These are phyloP conservation scores for Diplocarpon rosae DNA, from an alignment of 2,329 filamentous ascomycete species.

Conservation along the genomic window DNA sequence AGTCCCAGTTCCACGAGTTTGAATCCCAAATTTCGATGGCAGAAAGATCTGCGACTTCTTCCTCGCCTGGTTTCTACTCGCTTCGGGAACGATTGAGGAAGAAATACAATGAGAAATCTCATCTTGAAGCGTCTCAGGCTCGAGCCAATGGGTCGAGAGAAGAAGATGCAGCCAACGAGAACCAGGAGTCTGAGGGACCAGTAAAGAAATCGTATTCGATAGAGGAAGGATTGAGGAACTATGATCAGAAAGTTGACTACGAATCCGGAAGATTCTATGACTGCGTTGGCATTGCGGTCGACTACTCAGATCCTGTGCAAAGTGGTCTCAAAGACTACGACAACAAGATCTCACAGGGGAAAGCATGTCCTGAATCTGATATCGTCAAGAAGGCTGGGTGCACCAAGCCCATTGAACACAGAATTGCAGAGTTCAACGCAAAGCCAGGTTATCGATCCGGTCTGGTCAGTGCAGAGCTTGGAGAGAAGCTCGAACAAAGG, in stretches of 20 bases:
- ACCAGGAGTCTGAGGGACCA: too few relatives aligned
- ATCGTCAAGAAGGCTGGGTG: not conserved
- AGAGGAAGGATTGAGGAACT: constrained; percentile 30
- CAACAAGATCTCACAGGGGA: constrained; percentile 7
- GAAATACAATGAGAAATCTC: not conserved
- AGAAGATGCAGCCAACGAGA: not conserved
- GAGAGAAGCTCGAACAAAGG: not conserved
- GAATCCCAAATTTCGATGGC: constrained; percentile 13
- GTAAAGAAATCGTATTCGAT: constrained; percentile 12
- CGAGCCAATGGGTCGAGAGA: not conserved
- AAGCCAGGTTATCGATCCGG: constrained; percentile 1
- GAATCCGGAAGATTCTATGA: constrained; percentile 19
- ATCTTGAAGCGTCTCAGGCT: not conserved
- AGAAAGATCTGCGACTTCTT: not conserved
- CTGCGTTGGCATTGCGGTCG: constrained; percentile 17
- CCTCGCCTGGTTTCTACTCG: not conserved
- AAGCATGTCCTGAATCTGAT: not conserved
- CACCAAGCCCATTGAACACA: constrained; percentile 1
- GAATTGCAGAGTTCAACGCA: constrained; percentile 3
- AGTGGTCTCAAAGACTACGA: constrained; percentile 12
- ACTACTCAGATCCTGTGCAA: constrained; percentile 12
- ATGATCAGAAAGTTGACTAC: constrained; percentile 26
- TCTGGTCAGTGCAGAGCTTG: constrained; percentile 5
- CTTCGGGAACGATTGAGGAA: not conserved
- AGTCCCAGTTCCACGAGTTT: constrained; percentile 28